phyloP scores from a whole-genome alignment of 1,284 basidiomycete genomes.

The Pseudozyma sp. region DNA sequence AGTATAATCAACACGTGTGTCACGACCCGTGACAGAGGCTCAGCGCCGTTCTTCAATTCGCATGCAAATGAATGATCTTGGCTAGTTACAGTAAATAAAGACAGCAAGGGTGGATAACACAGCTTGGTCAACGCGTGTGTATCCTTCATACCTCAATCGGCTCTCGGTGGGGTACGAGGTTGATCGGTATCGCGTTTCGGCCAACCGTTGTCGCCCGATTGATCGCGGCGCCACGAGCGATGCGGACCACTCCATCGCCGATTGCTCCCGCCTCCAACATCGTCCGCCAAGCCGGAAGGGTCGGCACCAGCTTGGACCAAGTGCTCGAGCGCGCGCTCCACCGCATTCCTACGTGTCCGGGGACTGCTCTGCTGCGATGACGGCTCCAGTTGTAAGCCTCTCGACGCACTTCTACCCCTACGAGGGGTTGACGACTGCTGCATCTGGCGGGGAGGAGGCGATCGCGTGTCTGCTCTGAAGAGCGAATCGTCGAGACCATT shows the following conservation, averaged over 20 bases:
- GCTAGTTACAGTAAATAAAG: too few relatives aligned
- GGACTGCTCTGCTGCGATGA: slow-evolving; percentile 7
- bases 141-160: not conserved
- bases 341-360: slow-evolving; percentile 14
- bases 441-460: slow-evolving; percentile 7
- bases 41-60: too few relatives aligned
- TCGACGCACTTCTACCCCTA: slow-evolving; percentile 1
- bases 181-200: not conserved
- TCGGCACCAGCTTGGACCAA: slow-evolving; percentile 20
- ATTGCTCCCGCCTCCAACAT: not conserved
- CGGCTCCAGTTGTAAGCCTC: not conserved
- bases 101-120: too few relatives aligned
- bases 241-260: slow-evolving; percentile 3
- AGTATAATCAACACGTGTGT: too few relatives aligned
- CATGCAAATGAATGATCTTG: too few relatives aligned
- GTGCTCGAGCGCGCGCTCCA: slow-evolving; percentile 28
- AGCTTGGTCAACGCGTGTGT: too few relatives aligned
- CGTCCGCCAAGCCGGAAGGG: not conserved
- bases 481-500: slow-evolving; percentile 4
- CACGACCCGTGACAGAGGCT: too few relatives aligned
- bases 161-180: slow-evolving; percentile 21
- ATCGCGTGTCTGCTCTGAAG: slow-evolving; percentile 19
- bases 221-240: slow-evolving; percentile 16
- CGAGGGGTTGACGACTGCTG: not conserved
- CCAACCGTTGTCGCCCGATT: slow-evolving; percentile 7